Evolutionary conservation across 2,329 filamentous ascomycete species (phyloP).

Genomic region (Colletotrichum abscissum): DNA sequence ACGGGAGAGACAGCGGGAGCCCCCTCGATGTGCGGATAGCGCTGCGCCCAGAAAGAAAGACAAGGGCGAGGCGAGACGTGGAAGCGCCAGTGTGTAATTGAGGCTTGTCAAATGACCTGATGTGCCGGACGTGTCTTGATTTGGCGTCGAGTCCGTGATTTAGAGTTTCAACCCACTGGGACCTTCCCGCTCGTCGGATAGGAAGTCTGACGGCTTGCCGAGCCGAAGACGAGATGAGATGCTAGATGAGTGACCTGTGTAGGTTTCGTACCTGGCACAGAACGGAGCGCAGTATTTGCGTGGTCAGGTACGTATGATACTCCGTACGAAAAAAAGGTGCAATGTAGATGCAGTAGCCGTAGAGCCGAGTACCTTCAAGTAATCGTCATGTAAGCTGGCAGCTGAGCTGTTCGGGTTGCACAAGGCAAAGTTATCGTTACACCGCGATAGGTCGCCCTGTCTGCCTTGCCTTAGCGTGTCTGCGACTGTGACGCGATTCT

Average conservation of each 20-base stretch:
- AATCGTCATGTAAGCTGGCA: neutral
- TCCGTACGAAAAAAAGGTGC: neutral
- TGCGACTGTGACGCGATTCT: slow-evolving; percentile 19
- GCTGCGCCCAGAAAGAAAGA: slow-evolving; percentile 7
- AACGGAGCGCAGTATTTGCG: neutral
- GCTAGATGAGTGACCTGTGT: neutral
- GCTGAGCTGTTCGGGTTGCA: neutral
- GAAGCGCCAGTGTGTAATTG: neutral
- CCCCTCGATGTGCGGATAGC: neutral
- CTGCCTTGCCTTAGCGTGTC: slow-evolving; percentile 20
- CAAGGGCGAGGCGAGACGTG: slow-evolving; percentile 6
- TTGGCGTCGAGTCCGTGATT: slow-evolving; percentile 19
- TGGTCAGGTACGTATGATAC: neutral
- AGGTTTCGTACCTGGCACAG: neutral
- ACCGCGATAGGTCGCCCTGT: slow-evolving; percentile 12
- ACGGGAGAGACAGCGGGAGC: neutral
- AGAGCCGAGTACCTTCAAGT: neutral
- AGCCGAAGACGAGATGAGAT: neutral
- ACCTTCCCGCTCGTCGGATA: slow-evolving; percentile 28
- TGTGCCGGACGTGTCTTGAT: slow-evolving; percentile 20
- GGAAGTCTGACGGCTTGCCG: slow-evolving; percentile 10
- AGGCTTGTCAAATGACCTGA: slow-evolving; percentile 32
- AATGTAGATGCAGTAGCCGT: neutral
- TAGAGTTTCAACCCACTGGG: slow-evolving; percentile 33
- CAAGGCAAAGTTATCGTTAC: slow-evolving; percentile 2